Evolutionary conservation across 441 rosid genomes (phyloP).

Genomic region (Erodium trifolium): DNA sequence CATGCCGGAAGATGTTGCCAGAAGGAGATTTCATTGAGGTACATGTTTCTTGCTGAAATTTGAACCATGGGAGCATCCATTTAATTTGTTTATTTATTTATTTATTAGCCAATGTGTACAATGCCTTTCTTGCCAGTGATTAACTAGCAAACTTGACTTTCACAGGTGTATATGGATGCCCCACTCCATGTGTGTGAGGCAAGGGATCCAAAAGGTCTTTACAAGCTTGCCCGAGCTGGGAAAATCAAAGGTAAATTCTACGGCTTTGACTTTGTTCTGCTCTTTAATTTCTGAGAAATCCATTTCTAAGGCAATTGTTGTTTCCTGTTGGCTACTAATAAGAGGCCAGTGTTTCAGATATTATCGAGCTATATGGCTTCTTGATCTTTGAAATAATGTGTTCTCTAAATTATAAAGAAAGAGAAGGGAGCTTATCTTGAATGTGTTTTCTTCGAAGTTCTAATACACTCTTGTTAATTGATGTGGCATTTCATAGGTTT

Average conservation of each 20-base stretch:
- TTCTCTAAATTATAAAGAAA: background rate
- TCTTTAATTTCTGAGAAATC: background rate
- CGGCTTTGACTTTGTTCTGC: conserved; percentile 11
- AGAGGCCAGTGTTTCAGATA: background rate
- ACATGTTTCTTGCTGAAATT: conserved; percentile 14
- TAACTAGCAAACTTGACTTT: conserved; percentile 12
- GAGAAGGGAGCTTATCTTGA: too few species aligned
- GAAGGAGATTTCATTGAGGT: conserved; percentile 70
- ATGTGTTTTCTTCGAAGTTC: too few species aligned
- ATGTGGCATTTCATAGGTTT: conserved; percentile 34
- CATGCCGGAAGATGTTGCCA: conserved; percentile 49
- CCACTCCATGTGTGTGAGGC: conserved; percentile 59
- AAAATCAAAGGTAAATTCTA: conserved; percentile 46
- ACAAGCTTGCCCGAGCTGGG: conserved; percentile 71
- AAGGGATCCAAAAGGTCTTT: conserved; percentile 68
- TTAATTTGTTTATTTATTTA: background rate
- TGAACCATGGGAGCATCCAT: background rate
- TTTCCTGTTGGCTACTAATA: background rate
- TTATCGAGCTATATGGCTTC: background rate
- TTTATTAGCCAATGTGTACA: too few species aligned
- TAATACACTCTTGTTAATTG: conserved; percentile 3
- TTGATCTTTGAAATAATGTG: background rate
- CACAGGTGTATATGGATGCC: conserved; percentile 60
- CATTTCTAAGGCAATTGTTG: background rate
- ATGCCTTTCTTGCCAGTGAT: conserved; percentile 9